Evolutionary conservation across 2,329 filamentous ascomycete species (phyloP).

Genomic region (Fusarium compactum): DNA sequence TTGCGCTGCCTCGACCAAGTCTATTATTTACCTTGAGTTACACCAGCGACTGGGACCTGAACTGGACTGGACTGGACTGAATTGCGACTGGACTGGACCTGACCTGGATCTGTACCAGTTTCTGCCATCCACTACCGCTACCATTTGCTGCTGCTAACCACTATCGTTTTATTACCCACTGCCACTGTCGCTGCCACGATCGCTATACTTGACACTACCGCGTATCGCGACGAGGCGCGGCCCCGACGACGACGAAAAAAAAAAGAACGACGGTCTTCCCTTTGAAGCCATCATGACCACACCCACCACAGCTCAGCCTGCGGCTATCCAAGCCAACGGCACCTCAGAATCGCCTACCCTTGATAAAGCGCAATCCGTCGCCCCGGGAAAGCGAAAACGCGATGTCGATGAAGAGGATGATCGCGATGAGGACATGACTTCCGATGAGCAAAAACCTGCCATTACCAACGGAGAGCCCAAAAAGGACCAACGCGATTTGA

Average conservation of each 20-base stretch:
- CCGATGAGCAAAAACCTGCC: slow-evolving; percentile 44
- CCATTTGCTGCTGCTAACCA: slow-evolving; percentile 45
- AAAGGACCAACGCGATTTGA: slow-evolving; percentile 52
- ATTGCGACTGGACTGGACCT: slow-evolving; percentile 28
- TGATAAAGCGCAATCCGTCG: slow-evolving; percentile 49
- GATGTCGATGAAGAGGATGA: slow-evolving; percentile 58
- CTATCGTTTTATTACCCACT: slow-evolving; percentile 42
- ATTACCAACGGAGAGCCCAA: slow-evolving; percentile 43
- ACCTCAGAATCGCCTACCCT: slow-evolving; percentile 53
- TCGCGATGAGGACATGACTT: slow-evolving; percentile 48
- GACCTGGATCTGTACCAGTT: slow-evolving; percentile 28
- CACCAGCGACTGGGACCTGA: slow-evolving; percentile 51
- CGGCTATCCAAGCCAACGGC: slow-evolving; percentile 57
- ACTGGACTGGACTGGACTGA: neutral
- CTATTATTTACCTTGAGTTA: slow-evolving; percentile 53
- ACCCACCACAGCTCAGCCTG: slow-evolving; percentile 57
- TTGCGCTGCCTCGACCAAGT: slow-evolving; percentile 54
- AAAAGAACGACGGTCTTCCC: slow-evolving; percentile 17
- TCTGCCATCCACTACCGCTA: slow-evolving; percentile 52
- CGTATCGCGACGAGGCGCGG: slow-evolving; percentile 58
- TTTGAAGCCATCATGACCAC: slow-evolving; percentile 44
- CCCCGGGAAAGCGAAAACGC: slow-evolving; percentile 70
- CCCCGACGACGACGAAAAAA: slow-evolving; percentile 42
- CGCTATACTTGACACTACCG: slow-evolving; percentile 47
- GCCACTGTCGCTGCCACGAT: slow-evolving; percentile 42